Base-by-base conservation (phyloP, 352 stramenopile species). In the Phytophthora boehmeriae region DNA sequence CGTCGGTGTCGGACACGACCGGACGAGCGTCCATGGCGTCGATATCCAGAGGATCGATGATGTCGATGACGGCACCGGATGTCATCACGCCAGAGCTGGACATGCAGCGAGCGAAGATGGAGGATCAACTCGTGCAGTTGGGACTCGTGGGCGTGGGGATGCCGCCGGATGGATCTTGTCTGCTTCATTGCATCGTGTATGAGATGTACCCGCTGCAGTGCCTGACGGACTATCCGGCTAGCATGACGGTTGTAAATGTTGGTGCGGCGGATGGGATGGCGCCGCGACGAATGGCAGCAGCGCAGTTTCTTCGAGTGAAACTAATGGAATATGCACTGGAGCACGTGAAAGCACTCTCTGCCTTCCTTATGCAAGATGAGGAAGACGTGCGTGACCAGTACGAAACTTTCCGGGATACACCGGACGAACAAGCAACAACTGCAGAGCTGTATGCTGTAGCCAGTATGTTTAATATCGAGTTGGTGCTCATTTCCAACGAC, bases 181-280 rank as follows among this genome's bases (percentile, higher is more conserved):
- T 94, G 56, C 73, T 94, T 38, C 85, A 94, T 66, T 94, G 85
- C 53, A 68, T 94, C 55, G 83, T 94, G 19, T 94, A 92, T 65
- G 85, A 94, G 41, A 90, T 94, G 77, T 94, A 89, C 51, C 85
- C 85, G 47, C 59, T 94, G 16, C 84, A 92, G 55, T 92, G 77
- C 55, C 72, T 94, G 44, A 63, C 63, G 16, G 80, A 90, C 20
- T 94, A 92, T 55, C 83, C 85, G 1, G 49, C 80, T 23, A 73
- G 68, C 27, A 94, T 94, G 85, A 76, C 76, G 17, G 78, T 92
- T 17, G 85, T 94, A 30, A 94, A 94, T 51, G 85, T 94, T 2
- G 85, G 85, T 16, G 84, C 85, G 0, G 85, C 83, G 17, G 85
- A 94, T 62, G 83, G 85, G 11, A 80, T 94, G 63, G 85, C 85